Evolutionary conservation across 768 basidiomycete species (phyloP).

Genomic region (Psilocybe cyanescens): DNA sequence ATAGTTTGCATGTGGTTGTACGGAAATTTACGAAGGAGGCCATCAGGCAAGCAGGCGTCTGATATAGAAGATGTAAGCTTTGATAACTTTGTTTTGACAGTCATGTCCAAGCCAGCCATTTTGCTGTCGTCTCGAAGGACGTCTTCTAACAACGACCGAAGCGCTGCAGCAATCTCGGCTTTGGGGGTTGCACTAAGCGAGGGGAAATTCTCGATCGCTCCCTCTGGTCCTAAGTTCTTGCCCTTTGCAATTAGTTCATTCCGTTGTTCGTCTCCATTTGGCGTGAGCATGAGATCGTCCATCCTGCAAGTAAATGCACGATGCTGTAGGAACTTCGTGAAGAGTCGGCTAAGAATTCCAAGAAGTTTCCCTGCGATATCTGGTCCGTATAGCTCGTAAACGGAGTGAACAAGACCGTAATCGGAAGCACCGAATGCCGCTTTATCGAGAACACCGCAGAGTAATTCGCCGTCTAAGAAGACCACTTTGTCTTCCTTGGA

Average conservation of each 20-base stretch:
- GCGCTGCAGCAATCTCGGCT: constrained; percentile 56
- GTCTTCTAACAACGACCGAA: constrained; percentile 80
- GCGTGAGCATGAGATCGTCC: constrained; percentile 94
- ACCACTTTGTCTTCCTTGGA: constrained; percentile 86
- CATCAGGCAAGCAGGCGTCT: constrained; percentile 83
- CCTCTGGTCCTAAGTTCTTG: constrained; percentile 77
- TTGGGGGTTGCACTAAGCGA: constrained; percentile 58
- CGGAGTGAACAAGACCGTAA: constrained; percentile 95
- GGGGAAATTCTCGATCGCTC: constrained; percentile 90
- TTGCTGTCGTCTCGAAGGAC: constrained; percentile 94
- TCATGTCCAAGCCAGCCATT: constrained; percentile 96
- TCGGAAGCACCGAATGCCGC: constrained; percentile 96
- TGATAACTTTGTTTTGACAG: constrained; percentile 83
- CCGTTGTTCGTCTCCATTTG: constrained; percentile 75
- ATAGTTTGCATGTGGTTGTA: constrained; percentile 99
- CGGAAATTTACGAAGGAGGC: constrained; percentile 92
- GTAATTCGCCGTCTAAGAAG: constrained; percentile 91
- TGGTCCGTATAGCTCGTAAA: constrained; percentile 94
- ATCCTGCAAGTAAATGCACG: constrained; percentile 98
- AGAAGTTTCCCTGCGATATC: constrained; percentile 89
- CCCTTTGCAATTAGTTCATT: constrained; percentile 68
- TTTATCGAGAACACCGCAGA: constrained; percentile 96
- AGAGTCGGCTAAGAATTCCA: constrained; percentile 89
- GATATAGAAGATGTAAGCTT: constrained; percentile 91
- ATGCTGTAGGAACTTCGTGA: constrained; percentile 97